These are phyloP conservation scores for Diutina siamensis DNA, from an alignment of 1,139 yeast species.

Conservation along the genomic window DNA sequence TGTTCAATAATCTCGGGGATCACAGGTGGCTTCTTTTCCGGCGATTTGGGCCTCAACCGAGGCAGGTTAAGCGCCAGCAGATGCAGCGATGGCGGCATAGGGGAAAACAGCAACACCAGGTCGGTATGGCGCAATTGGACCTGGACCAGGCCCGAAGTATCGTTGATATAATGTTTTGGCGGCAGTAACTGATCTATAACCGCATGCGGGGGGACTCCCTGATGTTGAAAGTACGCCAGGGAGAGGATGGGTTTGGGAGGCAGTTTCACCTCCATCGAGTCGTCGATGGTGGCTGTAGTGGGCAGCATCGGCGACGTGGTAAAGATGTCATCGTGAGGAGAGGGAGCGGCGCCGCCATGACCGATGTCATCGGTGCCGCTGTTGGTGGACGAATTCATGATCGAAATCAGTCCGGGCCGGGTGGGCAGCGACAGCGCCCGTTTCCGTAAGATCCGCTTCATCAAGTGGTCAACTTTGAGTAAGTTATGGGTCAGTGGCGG, in stretches of 20 bases:
- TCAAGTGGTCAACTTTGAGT: neutral
- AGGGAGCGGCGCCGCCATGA: neutral
- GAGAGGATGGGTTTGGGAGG: neutral
- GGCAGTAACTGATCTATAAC: neutral
- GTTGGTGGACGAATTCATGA: neutral
- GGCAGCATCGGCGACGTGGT: slow-evolving; percentile 4
- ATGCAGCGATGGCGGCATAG: slow-evolving; percentile 4
- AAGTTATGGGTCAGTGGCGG: neutral
- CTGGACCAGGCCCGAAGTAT: slow-evolving; percentile 9
- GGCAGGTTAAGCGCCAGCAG: slow-evolving; percentile 9
- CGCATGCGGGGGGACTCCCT: slow-evolving; percentile 42
- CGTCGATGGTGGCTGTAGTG: slow-evolving; percentile 13
- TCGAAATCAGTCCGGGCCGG: neutral
- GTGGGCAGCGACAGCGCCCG: slow-evolving; percentile 6
- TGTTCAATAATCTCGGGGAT: neutral
- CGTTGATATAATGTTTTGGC: slow-evolving; percentile 11
- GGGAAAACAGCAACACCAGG: slow-evolving; percentile 15
- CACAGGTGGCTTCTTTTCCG: neutral
- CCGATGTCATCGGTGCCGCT: no score
- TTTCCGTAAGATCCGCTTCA: neutral
- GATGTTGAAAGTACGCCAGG: slow-evolving; percentile 37
- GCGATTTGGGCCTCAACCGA: slow-evolving; percentile 12
- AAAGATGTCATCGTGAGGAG: no score
- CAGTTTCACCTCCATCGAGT: slow-evolving; percentile 29
- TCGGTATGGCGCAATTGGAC: slow-evolving; percentile 33